phyloP scores from a whole-genome alignment of 805 yeast genomes.

The Yamadazyma laniorum region DNA sequence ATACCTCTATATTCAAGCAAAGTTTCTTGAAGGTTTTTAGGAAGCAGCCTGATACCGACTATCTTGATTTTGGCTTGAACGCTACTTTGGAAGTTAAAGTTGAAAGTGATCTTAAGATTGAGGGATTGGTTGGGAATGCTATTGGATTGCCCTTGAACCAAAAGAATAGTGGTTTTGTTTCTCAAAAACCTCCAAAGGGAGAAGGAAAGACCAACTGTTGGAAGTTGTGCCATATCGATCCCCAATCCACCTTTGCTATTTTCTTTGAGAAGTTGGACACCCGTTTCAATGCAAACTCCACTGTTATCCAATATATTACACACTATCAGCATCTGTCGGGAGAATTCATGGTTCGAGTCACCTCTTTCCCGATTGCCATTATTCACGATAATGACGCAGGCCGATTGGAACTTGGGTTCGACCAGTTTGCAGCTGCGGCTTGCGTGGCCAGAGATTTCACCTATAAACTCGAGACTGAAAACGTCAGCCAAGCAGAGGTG shows the following conservation, averaged over 20 bases:
- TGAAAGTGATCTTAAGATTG: slow-evolving; percentile 79
- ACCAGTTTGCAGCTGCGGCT: slow-evolving; percentile 98
- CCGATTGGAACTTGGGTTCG: slow-evolving; percentile 66
- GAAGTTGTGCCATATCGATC: slow-evolving; percentile 77
- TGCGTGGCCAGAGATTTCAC: slow-evolving; percentile 87
- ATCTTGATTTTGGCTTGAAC: slow-evolving; percentile 84
- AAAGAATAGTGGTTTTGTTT: slow-evolving; percentile 4
- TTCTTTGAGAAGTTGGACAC: slow-evolving; percentile 61
- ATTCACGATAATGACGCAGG: slow-evolving; percentile 51
- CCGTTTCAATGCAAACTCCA: slow-evolving; percentile 1
- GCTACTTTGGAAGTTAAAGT: slow-evolving; percentile 87
- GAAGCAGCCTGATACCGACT: slow-evolving; percentile 78
- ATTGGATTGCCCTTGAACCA: slow-evolving; percentile 62
- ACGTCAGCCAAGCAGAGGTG: slow-evolving; percentile 78
- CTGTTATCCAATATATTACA: slow-evolving; percentile 82
- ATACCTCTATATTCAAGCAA: slow-evolving; percentile 91
- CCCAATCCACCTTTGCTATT: slow-evolving; percentile 83
- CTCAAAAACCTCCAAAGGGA: slow-evolving; percentile 9
- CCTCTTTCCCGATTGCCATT: slow-evolving; percentile 61
- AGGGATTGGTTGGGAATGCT: slow-evolving; percentile 94
- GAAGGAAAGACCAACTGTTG: slow-evolving; percentile 17
- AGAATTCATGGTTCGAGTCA: slow-evolving; percentile 81
- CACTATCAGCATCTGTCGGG: slow-evolving; percentile 96
- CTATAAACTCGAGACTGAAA: slow-evolving; percentile 65
- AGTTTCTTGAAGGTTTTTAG: slow-evolving; percentile 82